Base-by-base conservation (phyloP, 805 yeast species). In the Starmerella powellii region DNA sequence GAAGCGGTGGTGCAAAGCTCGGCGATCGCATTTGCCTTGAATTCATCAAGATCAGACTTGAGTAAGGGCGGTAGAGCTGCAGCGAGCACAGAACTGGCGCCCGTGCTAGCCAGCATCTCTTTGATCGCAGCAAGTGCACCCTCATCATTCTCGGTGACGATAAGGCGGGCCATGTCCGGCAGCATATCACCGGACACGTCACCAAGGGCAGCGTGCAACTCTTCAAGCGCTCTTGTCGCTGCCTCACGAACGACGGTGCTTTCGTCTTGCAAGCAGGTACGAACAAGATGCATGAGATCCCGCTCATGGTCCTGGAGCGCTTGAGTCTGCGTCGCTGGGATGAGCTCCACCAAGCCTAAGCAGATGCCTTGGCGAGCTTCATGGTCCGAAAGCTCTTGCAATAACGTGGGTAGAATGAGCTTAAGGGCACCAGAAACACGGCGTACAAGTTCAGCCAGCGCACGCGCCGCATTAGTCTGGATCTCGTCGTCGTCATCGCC, bases 361-460 rank as follows among this genome's bases (percentile, higher is more conserved):
- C 98, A 91, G 39, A 91, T 84, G 68, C 99, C 99, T 66, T 87
- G 94, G 58, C 82, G 83, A 29, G 94, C 80, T 58, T 80, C 91
- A n/a, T 82, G 66, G 54, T 81, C 91, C 42, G 71, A 63, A 1
- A 84, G 72, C 31, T 71, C 73, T 51, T 83, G 80, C 53, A 88
- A 66, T 19, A 48, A 47, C 4, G 93, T 80, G 33, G 98, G 98
- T 46, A 91, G 66, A 48, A 91, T 65, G 58, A 82, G 85, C 2
- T 84, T 67, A 48, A 91, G 70, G 0, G 95, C 93, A 53, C 79
- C 79, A 23, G 84, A 76, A 43, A 86, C 95, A 56, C 98, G 74
- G 56, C 88, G 83, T 34, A 86, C 95, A 67, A 87, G 70, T 56
- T 91, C 98, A 54, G 96, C 96, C 48, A 91, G 70, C 0, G 97